Conservation (phyloP, 1,284 basidiomycete species). For the Mycena sp. region DNA sequence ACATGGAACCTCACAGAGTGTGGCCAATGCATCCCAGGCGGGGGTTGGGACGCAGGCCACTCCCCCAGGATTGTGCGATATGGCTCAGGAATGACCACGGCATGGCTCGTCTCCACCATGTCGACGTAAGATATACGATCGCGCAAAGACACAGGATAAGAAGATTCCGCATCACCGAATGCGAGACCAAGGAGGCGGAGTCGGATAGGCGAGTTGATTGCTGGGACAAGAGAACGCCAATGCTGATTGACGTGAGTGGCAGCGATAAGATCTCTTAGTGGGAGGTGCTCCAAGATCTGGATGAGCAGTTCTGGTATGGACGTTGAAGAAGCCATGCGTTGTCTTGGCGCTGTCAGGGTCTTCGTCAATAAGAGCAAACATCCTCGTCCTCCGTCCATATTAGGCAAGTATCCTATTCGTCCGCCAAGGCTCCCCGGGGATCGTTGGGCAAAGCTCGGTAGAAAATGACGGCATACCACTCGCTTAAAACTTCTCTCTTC, state of each 20-base stretch:
- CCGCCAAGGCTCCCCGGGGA: no score
- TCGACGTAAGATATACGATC: constrained; percentile 8
- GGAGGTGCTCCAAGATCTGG: constrained; percentile 12
- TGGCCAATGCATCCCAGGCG: constrained; percentile 24
- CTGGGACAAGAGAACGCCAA: constrained; percentile 16
- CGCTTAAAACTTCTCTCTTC: no score
- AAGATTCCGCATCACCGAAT: background rate
- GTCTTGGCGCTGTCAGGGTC: no score
- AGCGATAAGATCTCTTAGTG: constrained; percentile 18
- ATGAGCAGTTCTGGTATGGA: constrained; percentile 13
- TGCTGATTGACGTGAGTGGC: constrained; percentile 12
- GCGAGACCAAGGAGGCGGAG: constrained; percentile 16
- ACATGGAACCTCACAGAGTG: constrained; percentile 19
- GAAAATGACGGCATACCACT: no score
- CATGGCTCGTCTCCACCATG: constrained; percentile 3
- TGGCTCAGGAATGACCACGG: constrained; percentile 11
- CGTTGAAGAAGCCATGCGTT: background rate
- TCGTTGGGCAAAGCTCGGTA: no score
- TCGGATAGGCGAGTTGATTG: constrained; percentile 6
- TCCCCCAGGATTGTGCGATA: constrained; percentile 22
- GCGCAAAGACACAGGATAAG: background rate
- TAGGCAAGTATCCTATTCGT: no score
- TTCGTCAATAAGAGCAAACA: no score
- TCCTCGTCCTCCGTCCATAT: no score
- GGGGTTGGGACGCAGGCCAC: constrained; percentile 22